Evolutionary conservation across 768 basidiomycete species (phyloP), one percentile per base, ranked within the genome.

Genomic region (Lactarius quietus): DNA sequence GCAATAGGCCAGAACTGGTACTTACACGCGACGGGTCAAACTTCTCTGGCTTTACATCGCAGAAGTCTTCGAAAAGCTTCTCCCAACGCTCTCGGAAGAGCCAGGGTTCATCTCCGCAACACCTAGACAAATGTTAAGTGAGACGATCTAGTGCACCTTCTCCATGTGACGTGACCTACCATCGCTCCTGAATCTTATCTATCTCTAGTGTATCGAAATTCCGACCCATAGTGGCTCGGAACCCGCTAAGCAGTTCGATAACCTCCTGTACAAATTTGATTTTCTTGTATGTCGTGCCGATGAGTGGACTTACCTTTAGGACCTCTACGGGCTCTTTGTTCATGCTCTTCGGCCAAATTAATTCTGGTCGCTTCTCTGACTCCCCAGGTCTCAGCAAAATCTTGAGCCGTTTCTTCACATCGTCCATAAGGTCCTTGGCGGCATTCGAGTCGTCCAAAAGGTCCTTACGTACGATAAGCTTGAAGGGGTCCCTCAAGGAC

Each of bases 241-340:
- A 94, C 39, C 90, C 89, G 65, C 89, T 88, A 63, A 99, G 78
- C 17, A 98, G 84, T 73, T 96, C 92, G 39, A 97, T 96, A 10
- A 97, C 96, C 79, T 99, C 97, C 87, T 95, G 72, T 23, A 66
- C 39, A 10, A 67, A 35, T 52, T 57, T 26, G 63, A 26, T 18
- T 57, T 53, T 39, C 52, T 57, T 28, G 59, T 12, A 29, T 31
- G 33, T 9, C 15, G 10, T 4, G 7, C 10, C 53, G 36, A 51
- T 51, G 2, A 23, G 62, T 33, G 29, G 23, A 69, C 79, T 57
- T 48, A 87, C 92, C 79, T 90, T 91, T 59, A 96, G 92, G 59
- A 97, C 96, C 78, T 97, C 93, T 14, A 95, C 96, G 1, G 96
- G 97, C 74, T 96, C 95, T 76, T 95, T 96, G 77, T 96, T 96